These are phyloP conservation scores for Geotrichum europaeum DNA, from an alignment of 1,139 yeast genomes.

Conservation along the genomic window DNA sequence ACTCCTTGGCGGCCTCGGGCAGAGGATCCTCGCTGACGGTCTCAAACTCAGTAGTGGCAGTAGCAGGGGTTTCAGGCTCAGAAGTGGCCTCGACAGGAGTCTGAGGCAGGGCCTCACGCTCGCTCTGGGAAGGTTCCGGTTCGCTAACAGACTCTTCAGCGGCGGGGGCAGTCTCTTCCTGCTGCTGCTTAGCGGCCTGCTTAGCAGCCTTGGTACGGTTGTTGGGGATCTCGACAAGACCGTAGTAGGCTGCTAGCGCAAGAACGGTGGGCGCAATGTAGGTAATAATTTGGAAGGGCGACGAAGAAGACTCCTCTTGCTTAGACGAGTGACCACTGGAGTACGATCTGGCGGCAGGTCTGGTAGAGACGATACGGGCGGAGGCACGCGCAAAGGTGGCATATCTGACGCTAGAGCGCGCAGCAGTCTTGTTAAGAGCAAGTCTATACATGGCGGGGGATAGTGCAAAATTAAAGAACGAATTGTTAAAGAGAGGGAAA, in stretches of 20 bases:
- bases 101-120: neutral
- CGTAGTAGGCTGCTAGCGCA: conserved; percentile 11
- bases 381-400: conserved; percentile 5
- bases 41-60: neutral
- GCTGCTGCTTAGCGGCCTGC: conserved; percentile 6
- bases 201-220: conserved; percentile 6
- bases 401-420: neutral
- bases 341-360: conserved; percentile 8
- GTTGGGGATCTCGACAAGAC: conserved; percentile 8
- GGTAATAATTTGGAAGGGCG: neutral
- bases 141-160: neutral
- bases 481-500: neutral
- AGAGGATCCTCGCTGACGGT: neutral
- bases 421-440: conserved; percentile 1
- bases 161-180: neutral
- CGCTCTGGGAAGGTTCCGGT: neutral
- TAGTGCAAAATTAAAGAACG: neutral
- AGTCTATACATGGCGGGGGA: conserved; percentile 10
- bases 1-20: conserved; percentile 1
- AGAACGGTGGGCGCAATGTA: conserved; percentile 13
- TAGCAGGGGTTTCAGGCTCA: neutral
- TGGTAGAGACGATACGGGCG: neutral
- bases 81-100: neutral
- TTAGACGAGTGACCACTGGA: conserved; percentile 2
- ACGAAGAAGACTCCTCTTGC: neutral